Conservation (phyloP, 352 stramenopile species). For the Phytophthora aleatoria region DNA sequence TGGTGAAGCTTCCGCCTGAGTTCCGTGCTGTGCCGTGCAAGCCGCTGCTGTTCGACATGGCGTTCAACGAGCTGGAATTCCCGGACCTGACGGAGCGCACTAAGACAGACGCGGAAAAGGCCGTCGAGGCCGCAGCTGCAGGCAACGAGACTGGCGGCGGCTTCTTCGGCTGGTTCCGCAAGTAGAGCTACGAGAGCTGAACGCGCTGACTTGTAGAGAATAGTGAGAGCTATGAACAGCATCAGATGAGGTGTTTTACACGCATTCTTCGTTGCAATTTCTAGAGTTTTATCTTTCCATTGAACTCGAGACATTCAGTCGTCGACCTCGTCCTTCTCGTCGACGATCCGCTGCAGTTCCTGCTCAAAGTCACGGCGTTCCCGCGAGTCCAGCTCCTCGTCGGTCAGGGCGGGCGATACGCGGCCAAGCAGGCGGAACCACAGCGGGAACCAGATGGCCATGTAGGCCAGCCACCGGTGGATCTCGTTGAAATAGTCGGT, state of each 20-base stretch:
- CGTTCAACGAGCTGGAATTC: conserved; percentile 83
- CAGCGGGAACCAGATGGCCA: conserved; percentile 82
- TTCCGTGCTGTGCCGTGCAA: conserved; percentile 76
- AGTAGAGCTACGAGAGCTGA: conserved; percentile 36
- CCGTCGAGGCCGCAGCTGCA: conserved; percentile 48
- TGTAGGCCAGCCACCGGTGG: conserved; percentile 71
- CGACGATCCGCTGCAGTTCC: conserved; percentile 51
- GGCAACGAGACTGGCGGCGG: conserved; percentile 37
- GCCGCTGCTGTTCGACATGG: conserved; percentile 83
- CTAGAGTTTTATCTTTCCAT: conserved; percentile 5
- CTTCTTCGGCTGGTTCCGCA: conserved; percentile 87
- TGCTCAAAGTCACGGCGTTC: conserved; percentile 56
- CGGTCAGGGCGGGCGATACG: conserved; percentile 63
- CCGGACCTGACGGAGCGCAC: conserved; percentile 76
- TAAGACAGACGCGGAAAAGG: conserved; percentile 80
- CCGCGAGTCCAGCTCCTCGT: conserved; percentile 57
- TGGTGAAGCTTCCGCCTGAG: conserved; percentile 68
- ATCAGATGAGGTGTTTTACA: conserved; percentile 20
- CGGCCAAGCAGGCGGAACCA: conserved; percentile 77
- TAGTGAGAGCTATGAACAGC: conserved; percentile 26
- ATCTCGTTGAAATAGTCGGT: conserved; percentile 81
- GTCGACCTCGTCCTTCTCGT: conserved; percentile 47
- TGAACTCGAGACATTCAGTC: conserved; percentile 22
- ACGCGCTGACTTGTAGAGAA: conserved; percentile 7
- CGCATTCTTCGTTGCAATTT: conserved; percentile 24